Base-by-base conservation (phyloP, 2,329 filamentous ascomycete genomes). In the Alternaria consortialis region DNA sequence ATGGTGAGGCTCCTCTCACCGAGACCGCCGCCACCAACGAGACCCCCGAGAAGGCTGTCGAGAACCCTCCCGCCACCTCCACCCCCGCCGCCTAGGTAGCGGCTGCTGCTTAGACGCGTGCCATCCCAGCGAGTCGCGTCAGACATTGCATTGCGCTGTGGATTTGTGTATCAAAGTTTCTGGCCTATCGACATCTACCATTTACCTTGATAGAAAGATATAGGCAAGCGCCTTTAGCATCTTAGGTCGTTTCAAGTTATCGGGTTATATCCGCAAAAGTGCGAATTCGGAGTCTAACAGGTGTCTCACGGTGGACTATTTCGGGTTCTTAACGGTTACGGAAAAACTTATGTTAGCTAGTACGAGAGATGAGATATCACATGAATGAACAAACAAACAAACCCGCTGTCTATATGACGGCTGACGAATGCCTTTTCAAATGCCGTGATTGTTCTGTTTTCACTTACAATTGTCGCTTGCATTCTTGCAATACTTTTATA, bases 1-100 rank as follows among this genome's bases (percentile, higher is more conserved):
- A 85, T 56, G 77, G 73, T 50, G 75, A 74, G 57, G 70, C 73
- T 54, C 79, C 80, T 64, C 72, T 76, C 37, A 69, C 77, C 42
- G 66, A 66, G 57, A 58, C 64, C 40, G 63, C 68, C 27, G 59
- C 69, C 54, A 64, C 68, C 59, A 56, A 55, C 52, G 61, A 68
- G 57, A 65, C 63, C 17, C 54, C 66, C 46, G 62, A 68, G 39
- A 66, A 68, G 62, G 50, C 58, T 13, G 62, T 68, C 36, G 70
- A 73, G 63, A 62, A 69, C 53, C 66, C 74, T 43, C 58, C 58
- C 13, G 66, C 74, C 56, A 72, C 72, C 44, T 71, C 73, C 37
- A 65, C 72, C 48, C 64, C 71, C 62, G 67, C 74, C 56, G 74
- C 75, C 70, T 78, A 79, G 73, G 70, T 71, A 63, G 63, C 67